Evolutionary conservation across 352 stramenopile genomes (phyloP), one percentile per base, ranked within the genome.

Genomic region (Globisporangium camurandrum): DNA sequence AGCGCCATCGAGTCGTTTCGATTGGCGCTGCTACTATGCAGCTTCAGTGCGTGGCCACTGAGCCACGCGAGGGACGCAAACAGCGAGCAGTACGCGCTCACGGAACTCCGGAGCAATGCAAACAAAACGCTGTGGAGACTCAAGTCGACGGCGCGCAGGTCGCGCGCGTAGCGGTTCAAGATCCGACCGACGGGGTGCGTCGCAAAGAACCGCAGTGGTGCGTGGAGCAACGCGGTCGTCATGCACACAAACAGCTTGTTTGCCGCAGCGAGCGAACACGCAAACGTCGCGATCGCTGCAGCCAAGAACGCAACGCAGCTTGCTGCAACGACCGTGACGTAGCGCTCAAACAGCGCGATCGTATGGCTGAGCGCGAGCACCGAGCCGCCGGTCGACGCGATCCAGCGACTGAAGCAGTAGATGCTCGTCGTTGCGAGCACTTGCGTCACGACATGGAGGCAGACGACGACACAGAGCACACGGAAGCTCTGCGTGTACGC

Each of bases 161-260:
- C 53, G 17, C 53, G 46, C 14, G 53, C 37, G 36, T 78, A 78
- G 17, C 68, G 62, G 37, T 71, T 73, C 38, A 78, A 66, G 17
- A 78, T 57, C 30, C 72, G 58, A 0, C 68, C 68, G 20, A 78
- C 65, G n/a, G 68, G 65, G 14, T 65, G 75, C 10, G 59, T 59
- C 30, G 70, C 67, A 27, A 78, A 78, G 52, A 78, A 78, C 2
- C 54, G 55, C 59, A 75, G 68, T 9, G 68, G 65, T 1, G 68
- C 65, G 28, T 56, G 68, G 9, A 78, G 45, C 19, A 78, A 41
- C 26, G 68, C 62, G 12, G 37, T 56, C 30, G 68, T 78, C 68
- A 78, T 75, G n/a, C 62, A 61, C 36, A 61, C 56, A 26, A 78
- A 78, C 44, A 75, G 63, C 9, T 46, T 49, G 8, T 34, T 51